Percentiles rank a stretch among this genome's conserved stretches.
Conservation (phyloP, 805 yeast species). For the Teunomyces stri region DNA sequence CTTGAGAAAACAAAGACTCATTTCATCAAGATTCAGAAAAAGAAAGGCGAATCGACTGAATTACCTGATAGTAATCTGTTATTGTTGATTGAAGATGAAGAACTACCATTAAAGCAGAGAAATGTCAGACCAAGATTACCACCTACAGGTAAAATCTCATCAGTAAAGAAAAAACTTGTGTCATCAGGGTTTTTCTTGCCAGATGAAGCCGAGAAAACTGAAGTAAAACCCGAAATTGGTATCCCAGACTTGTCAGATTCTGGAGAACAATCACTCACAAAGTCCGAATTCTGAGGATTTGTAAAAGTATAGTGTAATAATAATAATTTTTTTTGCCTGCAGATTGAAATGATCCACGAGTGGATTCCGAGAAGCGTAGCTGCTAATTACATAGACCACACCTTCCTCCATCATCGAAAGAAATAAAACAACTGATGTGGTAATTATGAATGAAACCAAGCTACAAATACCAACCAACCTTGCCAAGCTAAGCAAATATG, state of each 20-base stretch:
- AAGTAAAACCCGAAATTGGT: neutral
- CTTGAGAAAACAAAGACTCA: conserved; percentile 44
- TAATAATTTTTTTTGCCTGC: neutral
- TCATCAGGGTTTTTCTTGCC: conserved; percentile 54
- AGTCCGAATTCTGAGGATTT: neutral
- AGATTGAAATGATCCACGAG: neutral
- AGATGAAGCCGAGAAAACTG: conserved; percentile 18
- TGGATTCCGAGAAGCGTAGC: neutral
- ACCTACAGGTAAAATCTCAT: conserved; percentile 82
- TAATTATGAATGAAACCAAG: conserved; percentile 6
- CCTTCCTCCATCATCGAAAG: neutral
- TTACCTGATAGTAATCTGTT: conserved; percentile 42
- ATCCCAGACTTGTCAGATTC: neutral
- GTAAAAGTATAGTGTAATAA: neutral
- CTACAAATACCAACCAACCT: conserved; percentile 1
- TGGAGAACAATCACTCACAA: neutral
- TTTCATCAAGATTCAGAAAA: conserved; percentile 38
- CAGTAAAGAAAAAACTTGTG: conserved; percentile 61
- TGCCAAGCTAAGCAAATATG: conserved; percentile 29
- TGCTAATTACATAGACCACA: neutral
- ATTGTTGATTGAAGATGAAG: conserved; percentile 70
- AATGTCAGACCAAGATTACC: conserved; percentile 78
- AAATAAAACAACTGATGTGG: neutral
- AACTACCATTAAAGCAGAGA: conserved; percentile 74
- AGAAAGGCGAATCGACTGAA: conserved; percentile 37